Evolutionary conservation across 768 basidiomycete genomes (phyloP).

Genomic region (Boletus edulis): DNA sequence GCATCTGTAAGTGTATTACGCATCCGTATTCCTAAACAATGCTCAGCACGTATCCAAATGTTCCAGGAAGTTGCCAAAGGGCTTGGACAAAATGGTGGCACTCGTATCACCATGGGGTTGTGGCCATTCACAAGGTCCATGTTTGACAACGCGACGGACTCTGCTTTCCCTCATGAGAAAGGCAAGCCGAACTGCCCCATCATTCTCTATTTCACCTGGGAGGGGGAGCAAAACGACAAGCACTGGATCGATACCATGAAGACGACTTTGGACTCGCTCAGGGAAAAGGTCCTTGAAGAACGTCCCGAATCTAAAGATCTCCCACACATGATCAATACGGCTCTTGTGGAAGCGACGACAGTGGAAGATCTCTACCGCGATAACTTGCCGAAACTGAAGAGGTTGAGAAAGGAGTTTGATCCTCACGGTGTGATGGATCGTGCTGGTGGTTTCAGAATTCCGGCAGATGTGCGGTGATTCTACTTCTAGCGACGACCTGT

Average conservation of each 20-base stretch:
- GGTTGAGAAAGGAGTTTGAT: neutral
- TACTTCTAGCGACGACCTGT: too few relatives aligned
- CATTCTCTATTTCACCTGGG: constrained; percentile 13
- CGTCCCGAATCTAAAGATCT: neutral
- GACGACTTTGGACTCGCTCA: neutral
- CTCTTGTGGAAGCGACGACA: constrained; percentile 1
- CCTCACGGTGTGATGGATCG: neutral
- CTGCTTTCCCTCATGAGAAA: constrained; percentile 13
- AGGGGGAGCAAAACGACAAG: constrained; percentile 2
- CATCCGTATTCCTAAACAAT: too few relatives aligned
- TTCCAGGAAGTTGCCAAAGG: constrained; percentile 4
- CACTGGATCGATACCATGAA: constrained; percentile 11
- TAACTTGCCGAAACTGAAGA: neutral
- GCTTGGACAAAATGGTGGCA: constrained; percentile 4
- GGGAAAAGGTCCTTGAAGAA: neutral
- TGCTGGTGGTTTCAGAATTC: neutral
- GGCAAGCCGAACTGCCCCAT: constrained; percentile 13
- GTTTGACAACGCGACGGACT: constrained; percentile 12
- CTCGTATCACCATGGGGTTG: constrained; percentile 1
- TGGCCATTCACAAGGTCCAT: constrained; percentile 18
- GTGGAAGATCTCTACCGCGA: constrained; percentile 12
- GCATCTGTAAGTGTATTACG: neutral
- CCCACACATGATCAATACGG: constrained; percentile 11
- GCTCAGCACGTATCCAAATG: neutral
- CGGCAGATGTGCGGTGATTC: too few relatives aligned